Percentiles rank a stretch among this genome's conserved stretches.
phyloP scores from a whole-genome alignment of 768 basidiomycete genomes.

The Sistotremastrum niveocremeum region DNA sequence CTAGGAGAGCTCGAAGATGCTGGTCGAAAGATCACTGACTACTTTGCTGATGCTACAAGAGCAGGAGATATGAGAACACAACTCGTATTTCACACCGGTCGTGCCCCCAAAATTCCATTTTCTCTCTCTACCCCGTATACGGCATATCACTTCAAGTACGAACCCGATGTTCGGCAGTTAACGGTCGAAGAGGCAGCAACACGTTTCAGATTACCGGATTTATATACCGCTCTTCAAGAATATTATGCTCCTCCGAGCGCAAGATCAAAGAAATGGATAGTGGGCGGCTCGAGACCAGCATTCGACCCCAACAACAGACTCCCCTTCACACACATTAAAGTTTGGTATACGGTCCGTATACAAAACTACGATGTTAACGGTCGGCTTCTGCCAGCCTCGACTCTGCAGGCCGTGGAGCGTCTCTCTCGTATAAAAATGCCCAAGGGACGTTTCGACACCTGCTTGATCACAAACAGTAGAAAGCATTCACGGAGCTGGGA shows the following conservation, averaged over 20 bases:
- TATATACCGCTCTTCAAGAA: constrained; percentile 14
- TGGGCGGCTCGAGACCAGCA: constrained; percentile 2
- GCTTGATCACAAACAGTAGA: constrained; percentile 11
- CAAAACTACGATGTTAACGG: constrained; percentile 15
- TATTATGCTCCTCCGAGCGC: too few relatives aligned
- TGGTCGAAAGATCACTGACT: neutral
- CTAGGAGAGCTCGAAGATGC: neutral
- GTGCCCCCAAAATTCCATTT: neutral
- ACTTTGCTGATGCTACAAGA: neutral
- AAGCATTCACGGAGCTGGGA: neutral
- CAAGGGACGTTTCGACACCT: constrained; percentile 11
- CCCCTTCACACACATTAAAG: constrained; percentile 13
- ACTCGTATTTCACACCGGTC: neutral
- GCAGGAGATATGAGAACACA: neutral
- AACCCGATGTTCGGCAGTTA: constrained; percentile 10
- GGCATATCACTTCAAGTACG: constrained; percentile 14
- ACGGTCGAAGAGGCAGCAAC: constrained; percentile 11
- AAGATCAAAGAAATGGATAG: too few relatives aligned
- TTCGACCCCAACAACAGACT: constrained; percentile 2
- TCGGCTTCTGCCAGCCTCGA: constrained; percentile 10
- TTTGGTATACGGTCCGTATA: constrained; percentile 16
- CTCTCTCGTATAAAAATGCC: constrained; percentile 12
- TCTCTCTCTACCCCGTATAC: constrained; percentile 1
- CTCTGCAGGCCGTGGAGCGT: constrained; percentile 11
- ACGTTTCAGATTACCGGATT: constrained; percentile 15